Evolutionary conservation across 495 filamentous ascomycete species (phyloP), one percentile per base, ranked within the genome.

Genomic region (Recurvomyces mirabilis): DNA sequence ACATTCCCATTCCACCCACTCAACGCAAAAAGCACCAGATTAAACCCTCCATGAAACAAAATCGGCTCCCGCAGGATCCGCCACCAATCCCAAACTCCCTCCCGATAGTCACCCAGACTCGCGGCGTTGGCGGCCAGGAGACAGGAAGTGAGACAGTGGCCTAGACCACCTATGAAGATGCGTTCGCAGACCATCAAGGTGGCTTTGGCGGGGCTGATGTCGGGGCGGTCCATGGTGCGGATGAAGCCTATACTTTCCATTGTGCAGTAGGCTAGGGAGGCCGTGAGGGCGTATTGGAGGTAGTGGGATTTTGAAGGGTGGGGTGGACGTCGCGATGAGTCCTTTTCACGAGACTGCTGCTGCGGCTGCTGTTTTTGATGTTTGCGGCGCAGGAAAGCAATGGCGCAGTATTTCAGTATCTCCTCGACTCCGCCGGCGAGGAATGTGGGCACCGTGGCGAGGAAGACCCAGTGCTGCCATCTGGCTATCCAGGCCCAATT

Each of bases 1-100:
- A 46, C 34, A 38, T 46, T 46, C 1, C 43, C 43, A 3, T 46
- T 25, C 43, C 15, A 39, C 24, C 33, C 32, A 34, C 33, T 26
- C n/a, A 46, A 2, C 1, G 10, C 32, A 13, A 46, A 26, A 2
- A 38, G 19, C 22, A 30, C 13, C 2, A 46, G 18, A 15, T 46
- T 25, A 13, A 28, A 38, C 1, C 11, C 29, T 1, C 43, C 43
- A 46, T 46, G 43, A 15, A 17, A 46, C 19, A 46, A 15, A 19
- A 46, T 22, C 12, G 22, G 15, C 4, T 9, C 10, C 22, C 43
- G 23, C 2, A 38, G 32, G 14, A 38, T 20, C 5, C 25, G 33
- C 32, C 32, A 20, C 5, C 38, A 22, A 13, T 38, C 30, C 34
- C n/a, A 21, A 4, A 23, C 17, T 20, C n/a, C 33, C n/a, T 4